These are phyloP conservation scores for Pseudodiploospora longispora DNA, from an alignment of 2,329 filamentous ascomycete species.

Conservation along the genomic window DNA sequence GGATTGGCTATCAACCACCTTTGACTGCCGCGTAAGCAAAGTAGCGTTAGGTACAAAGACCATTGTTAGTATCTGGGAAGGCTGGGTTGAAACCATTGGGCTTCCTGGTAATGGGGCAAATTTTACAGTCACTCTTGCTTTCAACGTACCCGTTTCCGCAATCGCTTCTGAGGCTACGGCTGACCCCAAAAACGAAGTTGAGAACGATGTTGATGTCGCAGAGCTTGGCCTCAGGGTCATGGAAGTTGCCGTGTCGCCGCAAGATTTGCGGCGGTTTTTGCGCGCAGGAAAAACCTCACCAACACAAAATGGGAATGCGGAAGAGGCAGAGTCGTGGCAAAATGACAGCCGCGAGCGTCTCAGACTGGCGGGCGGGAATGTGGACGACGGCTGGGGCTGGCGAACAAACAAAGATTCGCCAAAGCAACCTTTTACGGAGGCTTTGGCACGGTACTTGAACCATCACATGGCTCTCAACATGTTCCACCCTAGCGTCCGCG, in stretches of 20 bases:
- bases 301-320: conserved; percentile 2
- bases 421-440: conserved; percentile 38
- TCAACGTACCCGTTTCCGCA: conserved; percentile 31
- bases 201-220: conserved; percentile 7
- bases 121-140: conserved; percentile 42
- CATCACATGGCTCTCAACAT: conserved; percentile 47
- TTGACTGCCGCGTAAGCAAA: conserved; percentile 48
- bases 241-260: conserved; percentile 43
- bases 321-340: conserved; percentile 18
- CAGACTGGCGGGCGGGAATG: conserved; percentile 37
- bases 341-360: conserved; percentile 30
- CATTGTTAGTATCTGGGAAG: conserved; percentile 41
- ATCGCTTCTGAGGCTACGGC: conserved; percentile 3
- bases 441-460: conserved; percentile 40
- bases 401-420: conserved; percentile 16
- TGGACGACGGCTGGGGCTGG: conserved; percentile 49
- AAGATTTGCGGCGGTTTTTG: conserved; percentile 39
- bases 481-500: conserved; percentile 45
- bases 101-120: conserved; percentile 31
- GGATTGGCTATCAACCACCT: conserved; percentile 44
- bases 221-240: conserved; percentile 32
- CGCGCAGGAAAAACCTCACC: conserved; percentile 26
- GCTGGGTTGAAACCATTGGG: conserved; percentile 37
- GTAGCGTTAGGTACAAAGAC: conserved; percentile 43
- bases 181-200: conserved; percentile 11